Conservation (phyloP, 176 grass and related monocot species). For the Saccharum spontaneum region DNA sequence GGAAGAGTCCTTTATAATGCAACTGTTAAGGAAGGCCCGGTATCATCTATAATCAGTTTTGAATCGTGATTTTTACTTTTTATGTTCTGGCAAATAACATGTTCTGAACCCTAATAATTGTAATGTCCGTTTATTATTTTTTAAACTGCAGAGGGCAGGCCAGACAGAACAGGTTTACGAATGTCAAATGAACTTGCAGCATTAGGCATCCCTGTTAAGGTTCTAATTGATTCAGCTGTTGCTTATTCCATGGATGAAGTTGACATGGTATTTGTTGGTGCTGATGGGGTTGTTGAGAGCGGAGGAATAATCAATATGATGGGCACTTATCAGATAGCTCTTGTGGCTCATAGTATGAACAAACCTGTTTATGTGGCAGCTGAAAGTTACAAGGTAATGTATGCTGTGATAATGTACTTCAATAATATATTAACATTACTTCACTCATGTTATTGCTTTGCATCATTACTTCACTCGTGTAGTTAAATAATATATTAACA, state of each 20-base stretch:
- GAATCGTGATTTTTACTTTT: not conserved
- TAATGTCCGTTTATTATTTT: conserved; percentile 20
- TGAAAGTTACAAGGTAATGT: conserved; percentile 95
- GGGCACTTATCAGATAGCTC: conserved; percentile 97
- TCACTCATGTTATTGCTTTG: not conserved
- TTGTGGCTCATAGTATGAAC: conserved; percentile 93
- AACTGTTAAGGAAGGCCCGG: not conserved
- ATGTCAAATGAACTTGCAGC: conserved; percentile 90
- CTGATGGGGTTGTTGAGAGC: conserved; percentile 98
- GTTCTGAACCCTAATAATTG: conserved; percentile 6
- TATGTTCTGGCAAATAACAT: not conserved
- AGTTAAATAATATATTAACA: not conserved
- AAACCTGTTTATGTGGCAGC: conserved; percentile 96
- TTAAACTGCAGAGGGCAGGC: conserved; percentile 84
- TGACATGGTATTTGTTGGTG: conserved; percentile 93
- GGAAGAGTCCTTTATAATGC: not conserved
- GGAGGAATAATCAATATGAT: conserved; percentile 99
- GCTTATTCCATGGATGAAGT: conserved; percentile 96
- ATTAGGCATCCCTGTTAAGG: conserved; percentile 84
- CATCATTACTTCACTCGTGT: not conserved
- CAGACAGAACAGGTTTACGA: conserved; percentile 80
- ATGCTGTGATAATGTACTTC: not conserved
- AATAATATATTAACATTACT: not conserved
- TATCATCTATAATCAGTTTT: not conserved
- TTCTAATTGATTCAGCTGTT: conserved; percentile 92